Percentiles rank a stretch among this genome's conserved stretches.
Evolutionary conservation across 768 basidiomycete species (phyloP).

Genomic region (Hypholoma fasciculare): DNA sequence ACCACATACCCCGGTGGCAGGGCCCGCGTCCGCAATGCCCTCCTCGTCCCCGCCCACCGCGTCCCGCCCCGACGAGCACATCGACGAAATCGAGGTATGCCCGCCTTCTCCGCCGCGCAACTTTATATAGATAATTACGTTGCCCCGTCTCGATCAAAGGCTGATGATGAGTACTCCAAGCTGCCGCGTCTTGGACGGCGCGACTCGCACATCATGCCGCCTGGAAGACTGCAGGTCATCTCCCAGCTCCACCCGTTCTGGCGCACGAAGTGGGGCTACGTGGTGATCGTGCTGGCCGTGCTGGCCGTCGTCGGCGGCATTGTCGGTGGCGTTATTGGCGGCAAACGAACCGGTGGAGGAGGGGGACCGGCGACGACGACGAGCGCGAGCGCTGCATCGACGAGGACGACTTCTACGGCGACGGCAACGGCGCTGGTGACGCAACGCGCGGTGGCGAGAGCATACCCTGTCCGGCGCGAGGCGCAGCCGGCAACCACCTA

Average conservation of each 20-base stretch:
- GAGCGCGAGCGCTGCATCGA: neutral
- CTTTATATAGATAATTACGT: neutral
- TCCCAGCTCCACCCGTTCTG: conserved; percentile 22
- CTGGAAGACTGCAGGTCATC: conserved; percentile 14
- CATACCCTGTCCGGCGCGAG: neutral
- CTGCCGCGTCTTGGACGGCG: neutral
- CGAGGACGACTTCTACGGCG: neutral
- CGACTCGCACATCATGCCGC: neutral
- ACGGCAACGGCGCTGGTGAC: neutral
- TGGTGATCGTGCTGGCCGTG: conserved; percentile 13
- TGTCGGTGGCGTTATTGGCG: conserved; percentile 24
- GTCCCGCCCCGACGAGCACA: neutral
- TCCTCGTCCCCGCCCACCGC: neutral
- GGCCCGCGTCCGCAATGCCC: neutral
- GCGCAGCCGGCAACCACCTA: too few species aligned
- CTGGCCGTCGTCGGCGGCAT: conserved; percentile 22
- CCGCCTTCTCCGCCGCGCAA: neutral
- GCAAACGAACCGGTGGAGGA: conserved; percentile 6
- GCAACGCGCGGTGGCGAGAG: neutral
- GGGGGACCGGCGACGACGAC: neutral
- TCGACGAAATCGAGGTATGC: conserved; percentile 15
- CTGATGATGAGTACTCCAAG: conserved; percentile 1
- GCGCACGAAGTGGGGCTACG: conserved; percentile 20
- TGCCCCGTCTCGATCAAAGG: conserved; percentile 1
- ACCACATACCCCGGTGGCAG: neutral